Evolutionary conservation across 192 early-diverging fungal genomes (phyloP).

Genomic region (Podochytrium sp.): DNA sequence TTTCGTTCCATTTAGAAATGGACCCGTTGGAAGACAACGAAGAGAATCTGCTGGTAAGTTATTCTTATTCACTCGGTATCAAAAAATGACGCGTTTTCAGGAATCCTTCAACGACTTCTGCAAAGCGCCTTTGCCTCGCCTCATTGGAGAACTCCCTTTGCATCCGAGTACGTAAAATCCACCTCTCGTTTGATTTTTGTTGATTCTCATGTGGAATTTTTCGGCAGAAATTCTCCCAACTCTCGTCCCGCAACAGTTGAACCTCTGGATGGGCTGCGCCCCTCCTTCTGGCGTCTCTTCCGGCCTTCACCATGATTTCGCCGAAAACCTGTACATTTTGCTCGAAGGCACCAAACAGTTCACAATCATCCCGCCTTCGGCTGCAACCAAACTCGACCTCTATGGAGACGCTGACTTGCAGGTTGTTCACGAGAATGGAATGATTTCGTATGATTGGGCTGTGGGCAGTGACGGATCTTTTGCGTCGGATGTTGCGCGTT

Average conservation of each 20-base stretch:
- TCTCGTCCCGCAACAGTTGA: conserved; percentile 49
- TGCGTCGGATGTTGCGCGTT: conserved; percentile 24
- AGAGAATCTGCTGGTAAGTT: no score
- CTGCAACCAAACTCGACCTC: conserved; percentile 25
- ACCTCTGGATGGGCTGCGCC: conserved; percentile 44
- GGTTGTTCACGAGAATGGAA: conserved; percentile 36
- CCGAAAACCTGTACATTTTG: conserved; percentile 48
- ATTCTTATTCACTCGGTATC: no score
- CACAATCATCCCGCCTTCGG: conserved; percentile 8
- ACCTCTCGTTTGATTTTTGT: not conserved
- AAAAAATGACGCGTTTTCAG: no score
- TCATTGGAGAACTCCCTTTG: conserved; percentile 32
- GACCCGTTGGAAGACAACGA: no score
- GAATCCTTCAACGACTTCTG: conserved; percentile 14
- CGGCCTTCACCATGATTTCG: conserved; percentile 49
- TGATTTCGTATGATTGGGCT: conserved; percentile 30
- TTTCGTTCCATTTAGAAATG: no score
- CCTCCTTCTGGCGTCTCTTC: conserved; percentile 30
- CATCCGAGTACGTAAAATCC: conserved; percentile 16
- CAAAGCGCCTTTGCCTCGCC: conserved; percentile 36
- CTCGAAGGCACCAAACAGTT: conserved; percentile 26
- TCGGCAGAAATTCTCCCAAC: not conserved
- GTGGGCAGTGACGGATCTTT: conserved; percentile 33
- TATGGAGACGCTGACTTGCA: conserved; percentile 10
- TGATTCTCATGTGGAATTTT: no score